Percentiles rank a stretch among this genome's conserved stretches.
These are phyloP conservation scores for Pyricularia pennisetigena DNA, from an alignment of 2,329 filamentous ascomycete genomes.

Conservation along the genomic window DNA sequence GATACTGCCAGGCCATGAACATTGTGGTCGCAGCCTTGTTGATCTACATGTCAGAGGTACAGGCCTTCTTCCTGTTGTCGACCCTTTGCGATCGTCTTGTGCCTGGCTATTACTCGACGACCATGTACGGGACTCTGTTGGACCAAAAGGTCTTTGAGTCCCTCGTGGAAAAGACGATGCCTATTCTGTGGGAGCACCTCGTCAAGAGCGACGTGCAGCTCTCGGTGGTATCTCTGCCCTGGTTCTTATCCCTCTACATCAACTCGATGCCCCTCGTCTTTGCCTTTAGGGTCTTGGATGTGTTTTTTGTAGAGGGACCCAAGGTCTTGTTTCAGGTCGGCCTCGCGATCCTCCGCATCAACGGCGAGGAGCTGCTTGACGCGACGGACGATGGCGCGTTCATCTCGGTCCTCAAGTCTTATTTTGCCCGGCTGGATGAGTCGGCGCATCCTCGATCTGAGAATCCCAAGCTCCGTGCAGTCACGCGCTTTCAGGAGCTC, in stretches of 20 bases:
- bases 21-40: conserved; percentile 96
- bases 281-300: conserved; percentile 90
- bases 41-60: conserved; percentile 95
- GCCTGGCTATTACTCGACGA: conserved; percentile 95
- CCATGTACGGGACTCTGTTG: conserved; percentile 96
- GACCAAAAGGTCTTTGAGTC: conserved; percentile 98
- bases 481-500: conserved; percentile 92
- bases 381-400: conserved; percentile 92
- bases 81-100: conserved; percentile 86
- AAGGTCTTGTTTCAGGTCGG: conserved; percentile 97
- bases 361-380: conserved; percentile 90
- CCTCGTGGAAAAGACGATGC: conserved; percentile 98
- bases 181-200: conserved; percentile 95
- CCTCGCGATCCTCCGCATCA: conserved; percentile 91
- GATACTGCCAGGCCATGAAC: conserved; percentile 99
- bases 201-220: conserved; percentile 94
- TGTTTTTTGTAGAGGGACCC: conserved; percentile 96
- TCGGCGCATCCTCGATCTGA: conserved; percentile 93
- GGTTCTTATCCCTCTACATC: conserved; percentile 97
- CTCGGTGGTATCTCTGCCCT: conserved; percentile 91
- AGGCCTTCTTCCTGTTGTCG: conserved; percentile 91
- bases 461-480: conserved; percentile 85
- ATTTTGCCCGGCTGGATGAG: conserved; percentile 88
- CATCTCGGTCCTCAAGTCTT: conserved; percentile 89
- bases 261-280: conserved; percentile 99